These are phyloP conservation scores for Geranium brycei DNA, from an alignment of 345 rosid species.

Conservation along the genomic window DNA sequence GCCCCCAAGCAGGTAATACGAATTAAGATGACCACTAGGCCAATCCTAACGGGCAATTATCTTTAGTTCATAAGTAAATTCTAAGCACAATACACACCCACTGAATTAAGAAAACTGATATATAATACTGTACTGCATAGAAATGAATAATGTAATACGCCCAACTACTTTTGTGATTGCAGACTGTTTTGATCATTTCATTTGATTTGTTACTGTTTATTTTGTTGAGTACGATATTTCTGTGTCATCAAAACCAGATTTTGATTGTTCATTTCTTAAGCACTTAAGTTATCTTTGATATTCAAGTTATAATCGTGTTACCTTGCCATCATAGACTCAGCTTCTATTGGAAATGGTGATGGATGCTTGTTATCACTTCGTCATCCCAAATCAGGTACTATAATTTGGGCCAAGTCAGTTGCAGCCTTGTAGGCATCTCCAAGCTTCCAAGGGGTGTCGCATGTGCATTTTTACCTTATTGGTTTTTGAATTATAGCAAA, in stretches of 20 bases:
- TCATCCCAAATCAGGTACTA: slow-evolving; percentile 84
- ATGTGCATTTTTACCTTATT: not conserved
- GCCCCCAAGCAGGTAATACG: no score
- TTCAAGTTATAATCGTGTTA: not conserved
- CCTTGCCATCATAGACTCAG: slow-evolving; percentile 17
- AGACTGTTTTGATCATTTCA: no score
- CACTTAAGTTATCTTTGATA: not conserved
- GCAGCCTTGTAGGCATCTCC: not conserved
- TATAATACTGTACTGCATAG: no score
- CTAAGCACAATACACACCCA: no score
- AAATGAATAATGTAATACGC: no score
- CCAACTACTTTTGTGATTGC: no score
- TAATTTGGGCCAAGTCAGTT: not conserved
- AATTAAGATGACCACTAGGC: no score
- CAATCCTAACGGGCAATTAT: no score
- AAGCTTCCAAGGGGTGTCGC: not conserved
- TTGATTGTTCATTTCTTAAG: not conserved
- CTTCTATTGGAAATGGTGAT: slow-evolving; percentile 16
- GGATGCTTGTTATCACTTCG: slow-evolving; percentile 45
- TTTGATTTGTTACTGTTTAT: no score
- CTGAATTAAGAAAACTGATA: no score
- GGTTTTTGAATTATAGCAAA: not conserved
- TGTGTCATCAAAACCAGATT: not conserved
- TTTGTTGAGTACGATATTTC: not conserved
- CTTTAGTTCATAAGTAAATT: no score